Evolutionary conservation across 352 stramenopile genomes (phyloP).

Genomic region (Phytophthora megakarya): DNA sequence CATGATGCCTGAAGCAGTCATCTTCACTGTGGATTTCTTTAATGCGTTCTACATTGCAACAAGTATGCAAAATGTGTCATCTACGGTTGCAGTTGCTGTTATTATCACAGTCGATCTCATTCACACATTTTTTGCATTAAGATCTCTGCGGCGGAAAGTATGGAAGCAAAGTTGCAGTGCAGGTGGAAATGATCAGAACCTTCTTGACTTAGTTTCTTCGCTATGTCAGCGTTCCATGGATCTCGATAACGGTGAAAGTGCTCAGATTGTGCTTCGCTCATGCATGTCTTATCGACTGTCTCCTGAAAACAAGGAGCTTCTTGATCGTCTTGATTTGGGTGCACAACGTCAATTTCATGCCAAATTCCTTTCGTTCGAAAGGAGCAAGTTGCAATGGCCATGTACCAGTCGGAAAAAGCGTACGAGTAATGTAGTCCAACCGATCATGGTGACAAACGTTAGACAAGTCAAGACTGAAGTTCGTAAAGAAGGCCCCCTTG

Average conservation of each 20-base stretch:
- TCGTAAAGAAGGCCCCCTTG: background rate
- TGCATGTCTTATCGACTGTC: background rate
- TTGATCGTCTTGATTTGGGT: background rate
- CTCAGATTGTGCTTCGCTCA: background rate
- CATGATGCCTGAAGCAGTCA: constrained; percentile 24
- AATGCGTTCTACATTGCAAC: constrained; percentile 32
- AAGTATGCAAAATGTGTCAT: constrained; percentile 22
- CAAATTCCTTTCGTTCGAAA: background rate
- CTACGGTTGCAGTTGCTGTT: background rate
- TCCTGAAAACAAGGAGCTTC: background rate
- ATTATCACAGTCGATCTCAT: constrained; percentile 7
- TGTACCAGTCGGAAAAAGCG: background rate
- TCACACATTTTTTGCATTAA: background rate
- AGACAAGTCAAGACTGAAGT: background rate
- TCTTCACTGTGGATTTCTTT: constrained; percentile 28
- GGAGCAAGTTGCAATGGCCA: background rate
- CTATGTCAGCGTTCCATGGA: background rate
- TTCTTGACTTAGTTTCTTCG: background rate
- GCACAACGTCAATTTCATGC: background rate
- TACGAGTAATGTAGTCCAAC: background rate
- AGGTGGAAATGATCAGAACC: background rate
- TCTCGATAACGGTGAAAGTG: background rate
- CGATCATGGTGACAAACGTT: background rate
- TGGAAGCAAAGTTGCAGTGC: background rate
- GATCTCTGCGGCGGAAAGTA: background rate